Percentiles rank a stretch among this genome's conserved stretches.
Evolutionary conservation across 2,329 filamentous ascomycete species (phyloP).

Genomic region (Diaporthe batatas): DNA sequence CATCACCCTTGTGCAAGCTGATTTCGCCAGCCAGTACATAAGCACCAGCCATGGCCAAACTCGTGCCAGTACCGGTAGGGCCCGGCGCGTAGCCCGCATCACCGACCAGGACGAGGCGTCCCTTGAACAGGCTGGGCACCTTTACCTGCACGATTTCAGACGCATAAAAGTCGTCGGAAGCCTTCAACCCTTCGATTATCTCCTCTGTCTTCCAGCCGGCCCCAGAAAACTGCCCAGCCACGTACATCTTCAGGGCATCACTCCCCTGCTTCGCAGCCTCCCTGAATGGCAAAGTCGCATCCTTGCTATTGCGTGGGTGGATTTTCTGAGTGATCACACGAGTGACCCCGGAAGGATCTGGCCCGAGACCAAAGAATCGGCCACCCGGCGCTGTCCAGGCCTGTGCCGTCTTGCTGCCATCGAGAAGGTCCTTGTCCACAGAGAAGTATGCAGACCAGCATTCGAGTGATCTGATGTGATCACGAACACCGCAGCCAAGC

Average conservation of each 20-base stretch:
- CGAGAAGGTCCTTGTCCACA: constrained; percentile 54
- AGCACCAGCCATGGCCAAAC: constrained; percentile 55
- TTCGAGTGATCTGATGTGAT: constrained; percentile 53
- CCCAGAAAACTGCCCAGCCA: constrained; percentile 50
- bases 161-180: constrained; percentile 56
- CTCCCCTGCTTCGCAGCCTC: constrained; percentile 54
- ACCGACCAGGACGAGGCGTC: constrained; percentile 56
- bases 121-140: constrained; percentile 52
- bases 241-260: constrained; percentile 50
- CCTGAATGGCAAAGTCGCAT: constrained; percentile 53
- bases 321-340: constrained; percentile 53
- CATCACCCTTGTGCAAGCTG: constrained; percentile 47
- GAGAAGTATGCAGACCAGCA: constrained; percentile 59
- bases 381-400: constrained; percentile 55
- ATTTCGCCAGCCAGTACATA: constrained; percentile 63
- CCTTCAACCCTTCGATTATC: constrained; percentile 54
- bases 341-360: constrained; percentile 47
- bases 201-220: constrained; percentile 58
- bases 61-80: constrained; percentile 58
- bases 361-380: constrained; percentile 49
- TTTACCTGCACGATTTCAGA: constrained; percentile 56
- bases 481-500: constrained; percentile 52
- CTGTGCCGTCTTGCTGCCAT: constrained; percentile 53
- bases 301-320: constrained; percentile 48
- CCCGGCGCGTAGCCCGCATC: constrained; percentile 59